Evolutionary conservation across 2,329 filamentous ascomycete species (phyloP).

Genomic region (Neofusicoccum sp.): DNA sequence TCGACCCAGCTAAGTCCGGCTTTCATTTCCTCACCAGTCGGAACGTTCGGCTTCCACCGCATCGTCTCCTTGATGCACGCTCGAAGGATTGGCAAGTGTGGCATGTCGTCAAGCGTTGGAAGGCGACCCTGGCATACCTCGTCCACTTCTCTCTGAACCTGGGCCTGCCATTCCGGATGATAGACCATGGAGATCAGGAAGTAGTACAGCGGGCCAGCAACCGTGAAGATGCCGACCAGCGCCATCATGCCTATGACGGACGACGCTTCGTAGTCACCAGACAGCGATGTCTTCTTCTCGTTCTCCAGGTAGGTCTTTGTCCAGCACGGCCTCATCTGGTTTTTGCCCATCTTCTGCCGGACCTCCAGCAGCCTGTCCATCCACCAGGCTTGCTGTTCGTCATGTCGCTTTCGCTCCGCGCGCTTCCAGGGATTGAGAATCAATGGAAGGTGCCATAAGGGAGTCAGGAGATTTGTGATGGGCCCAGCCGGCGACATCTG

Average conservation of each 20-base stretch:
- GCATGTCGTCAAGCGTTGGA: slow-evolving; percentile 52
- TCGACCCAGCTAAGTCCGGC: background rate
- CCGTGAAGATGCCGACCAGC: slow-evolving; percentile 40
- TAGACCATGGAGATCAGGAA: slow-evolving; percentile 34
- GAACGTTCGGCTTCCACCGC: slow-evolving; percentile 58
- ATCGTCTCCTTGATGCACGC: slow-evolving; percentile 59
- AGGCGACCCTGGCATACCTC: slow-evolving; percentile 49
- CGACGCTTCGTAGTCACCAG: slow-evolving; percentile 39
- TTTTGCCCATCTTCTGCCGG: slow-evolving; percentile 41
- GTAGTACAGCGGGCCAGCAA: slow-evolving; percentile 38
- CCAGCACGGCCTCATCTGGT: slow-evolving; percentile 43
- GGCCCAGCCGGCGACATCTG: slow-evolving; percentile 60
- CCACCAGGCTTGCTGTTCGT: slow-evolving; percentile 54
- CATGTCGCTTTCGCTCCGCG: slow-evolving; percentile 53
- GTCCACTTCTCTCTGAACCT: slow-evolving; percentile 59
- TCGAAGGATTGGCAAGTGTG: slow-evolving; percentile 52
- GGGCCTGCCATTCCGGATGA: slow-evolving; percentile 53
- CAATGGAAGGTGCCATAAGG: slow-evolving; percentile 53
- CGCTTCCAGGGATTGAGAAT: slow-evolving; percentile 55
- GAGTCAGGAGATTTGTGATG: slow-evolving; percentile 57
- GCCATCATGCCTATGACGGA: slow-evolving; percentile 41
- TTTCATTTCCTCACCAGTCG: slow-evolving; percentile 24
- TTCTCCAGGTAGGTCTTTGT: slow-evolving; percentile 46
- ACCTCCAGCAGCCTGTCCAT: slow-evolving; percentile 46
- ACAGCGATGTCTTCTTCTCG: slow-evolving; percentile 31